Conservation (phyloP, 306 rosid genomes). For the Trifolium repens region DNA sequence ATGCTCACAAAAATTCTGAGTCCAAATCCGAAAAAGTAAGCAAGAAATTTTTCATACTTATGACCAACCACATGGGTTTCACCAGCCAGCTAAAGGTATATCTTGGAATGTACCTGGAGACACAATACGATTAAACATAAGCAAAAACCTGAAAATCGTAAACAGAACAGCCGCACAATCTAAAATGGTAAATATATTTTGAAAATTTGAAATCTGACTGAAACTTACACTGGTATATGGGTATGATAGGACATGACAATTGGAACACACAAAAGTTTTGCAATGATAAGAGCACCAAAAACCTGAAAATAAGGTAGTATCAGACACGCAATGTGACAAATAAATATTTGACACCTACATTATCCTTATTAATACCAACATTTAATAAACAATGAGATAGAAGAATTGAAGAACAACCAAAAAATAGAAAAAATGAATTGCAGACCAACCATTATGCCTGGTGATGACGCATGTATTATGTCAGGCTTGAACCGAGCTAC, state of each 20-base stretch:
- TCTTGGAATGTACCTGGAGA: slow-evolving; percentile 89
- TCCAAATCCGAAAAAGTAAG: slow-evolving; percentile 2
- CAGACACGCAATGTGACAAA: slow-evolving; percentile 28
- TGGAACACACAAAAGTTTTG: slow-evolving; percentile 84
- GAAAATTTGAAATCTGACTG: slow-evolving; percentile 36
- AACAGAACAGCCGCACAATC: neutral
- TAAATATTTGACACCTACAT: slow-evolving; percentile 11
- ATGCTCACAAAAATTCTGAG: slow-evolving; percentile 26
- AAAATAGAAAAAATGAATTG: slow-evolving; percentile 25
- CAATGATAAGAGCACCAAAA: slow-evolving; percentile 91
- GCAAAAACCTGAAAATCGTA: neutral
- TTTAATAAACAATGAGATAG: neutral
- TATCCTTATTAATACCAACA: neutral
- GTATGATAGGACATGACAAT: slow-evolving; percentile 99
- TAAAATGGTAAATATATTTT: slow-evolving; percentile 3
- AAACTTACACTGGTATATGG: slow-evolving; percentile 94
- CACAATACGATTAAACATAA: slow-evolving; percentile 36
- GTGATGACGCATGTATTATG: slow-evolving; percentile 98
- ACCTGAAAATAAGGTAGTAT: slow-evolving; percentile 63
- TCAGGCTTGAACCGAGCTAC: slow-evolving; percentile 97
- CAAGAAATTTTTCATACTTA: slow-evolving; percentile 65
- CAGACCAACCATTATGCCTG: slow-evolving; percentile 89
- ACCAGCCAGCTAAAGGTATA: slow-evolving; percentile 99
- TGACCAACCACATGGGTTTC: slow-evolving; percentile 94
- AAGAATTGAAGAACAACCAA: slow-evolving; percentile 58